Conservation (phyloP, 805 yeast genomes). For the Pichia cephalocereana region DNA sequence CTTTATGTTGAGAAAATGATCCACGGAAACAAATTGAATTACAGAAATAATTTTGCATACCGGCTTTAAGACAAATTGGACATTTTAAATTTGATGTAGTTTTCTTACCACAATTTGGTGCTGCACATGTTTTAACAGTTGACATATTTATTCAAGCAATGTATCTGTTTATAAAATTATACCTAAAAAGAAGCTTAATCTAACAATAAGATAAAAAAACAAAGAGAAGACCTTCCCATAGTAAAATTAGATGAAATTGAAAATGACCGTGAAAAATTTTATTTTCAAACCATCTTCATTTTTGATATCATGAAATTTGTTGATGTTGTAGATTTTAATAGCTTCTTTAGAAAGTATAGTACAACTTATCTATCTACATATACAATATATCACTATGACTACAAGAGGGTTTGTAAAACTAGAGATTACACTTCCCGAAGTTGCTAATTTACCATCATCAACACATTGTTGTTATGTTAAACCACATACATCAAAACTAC, state of each 20-base stretch:
- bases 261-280: neutral
- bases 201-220: too few species aligned
- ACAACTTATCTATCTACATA: too few species aligned
- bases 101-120: constrained; percentile 77
- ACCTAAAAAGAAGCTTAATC: too few species aligned
- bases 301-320: neutral
- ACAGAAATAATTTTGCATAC: constrained; percentile 60
- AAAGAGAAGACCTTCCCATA: too few species aligned
- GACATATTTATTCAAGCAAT: neutral
- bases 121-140: constrained; percentile 41
- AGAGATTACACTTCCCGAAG: constrained; percentile 35
- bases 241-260: too few species aligned
- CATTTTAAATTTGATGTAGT: constrained; percentile 75
- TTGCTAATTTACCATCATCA: constrained; percentile 10
- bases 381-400: constrained; percentile 25
- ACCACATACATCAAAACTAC: constrained; percentile 44
- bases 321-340: too few species aligned
- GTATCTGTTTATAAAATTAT: too few species aligned
- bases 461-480: constrained; percentile 56
- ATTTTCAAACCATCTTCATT: neutral
- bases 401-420: constrained; percentile 51
- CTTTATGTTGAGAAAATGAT: constrained; percentile 65
- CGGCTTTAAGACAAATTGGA: constrained; percentile 81
- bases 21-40: constrained; percentile 74
- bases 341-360: too few species aligned